Conservation (phyloP, 495 filamentous ascomycete species). For the Terfezia boudieri region DNA sequence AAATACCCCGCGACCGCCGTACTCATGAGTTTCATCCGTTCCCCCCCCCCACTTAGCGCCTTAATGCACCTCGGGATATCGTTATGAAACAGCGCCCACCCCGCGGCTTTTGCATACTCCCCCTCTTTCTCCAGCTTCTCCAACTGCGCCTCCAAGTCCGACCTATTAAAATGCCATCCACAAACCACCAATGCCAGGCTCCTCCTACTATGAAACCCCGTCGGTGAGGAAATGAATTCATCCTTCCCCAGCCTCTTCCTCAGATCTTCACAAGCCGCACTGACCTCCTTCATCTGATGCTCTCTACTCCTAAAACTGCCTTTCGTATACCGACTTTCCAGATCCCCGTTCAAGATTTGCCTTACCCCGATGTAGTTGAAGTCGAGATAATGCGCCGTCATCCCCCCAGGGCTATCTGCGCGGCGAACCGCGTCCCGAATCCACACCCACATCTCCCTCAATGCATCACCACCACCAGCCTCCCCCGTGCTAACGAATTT, state of each 20-base stretch:
- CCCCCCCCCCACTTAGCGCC: conserved; percentile 9
- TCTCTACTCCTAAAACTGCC: conserved; percentile 2
- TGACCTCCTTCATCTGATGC: conserved; percentile 20
- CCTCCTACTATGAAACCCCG: conserved; percentile 48
- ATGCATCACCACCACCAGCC: conserved; percentile 6
- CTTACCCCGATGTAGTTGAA: conserved; percentile 68
- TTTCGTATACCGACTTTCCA: conserved; percentile 20
- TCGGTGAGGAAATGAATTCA: conserved; percentile 23
- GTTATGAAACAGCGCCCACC: conserved; percentile 51
- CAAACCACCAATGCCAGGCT: conserved; percentile 61
- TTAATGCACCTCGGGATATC: conserved; percentile 29
- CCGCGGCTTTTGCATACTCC: conserved; percentile 62
- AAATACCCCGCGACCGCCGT: conserved; percentile 19
- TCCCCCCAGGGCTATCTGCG: conserved; percentile 37
- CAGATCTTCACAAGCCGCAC: conserved; percentile 30
- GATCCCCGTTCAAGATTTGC: conserved; percentile 54
- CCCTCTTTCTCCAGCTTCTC: conserved; percentile 31
- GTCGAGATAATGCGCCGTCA: conserved; percentile 55
- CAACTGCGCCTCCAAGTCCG: conserved; percentile 35
- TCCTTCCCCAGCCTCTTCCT: conserved; percentile 27
- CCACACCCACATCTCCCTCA: conserved; percentile 14
- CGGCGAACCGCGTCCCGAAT: conserved; percentile 37
- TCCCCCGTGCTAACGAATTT: conserved; percentile 5
- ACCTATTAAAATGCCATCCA: conserved; percentile 37
- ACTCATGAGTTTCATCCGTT: conserved; percentile 17